Percentiles rank a stretch among this genome's conserved stretches.
These are phyloP conservation scores for Daedaleopsis sinensis DNA, from an alignment of 768 basidiomycete genomes.

Conservation along the genomic window DNA sequence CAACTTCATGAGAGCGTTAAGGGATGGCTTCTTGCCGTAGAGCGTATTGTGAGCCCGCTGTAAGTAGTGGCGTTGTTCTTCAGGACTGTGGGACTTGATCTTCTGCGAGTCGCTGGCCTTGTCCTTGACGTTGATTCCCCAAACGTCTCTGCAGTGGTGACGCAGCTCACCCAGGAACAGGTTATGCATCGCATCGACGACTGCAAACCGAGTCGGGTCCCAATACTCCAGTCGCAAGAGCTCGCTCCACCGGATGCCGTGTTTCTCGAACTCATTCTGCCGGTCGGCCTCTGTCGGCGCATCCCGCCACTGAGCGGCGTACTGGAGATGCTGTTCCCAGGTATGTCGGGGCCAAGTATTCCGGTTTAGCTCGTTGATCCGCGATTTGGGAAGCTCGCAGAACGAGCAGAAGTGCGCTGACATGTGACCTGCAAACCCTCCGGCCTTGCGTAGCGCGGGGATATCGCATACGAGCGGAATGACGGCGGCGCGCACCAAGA, in stretches of 20 bases:
- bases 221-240: slow-evolving; percentile 43
- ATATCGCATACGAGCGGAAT: slow-evolving; percentile 41
- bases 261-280: slow-evolving; percentile 9
- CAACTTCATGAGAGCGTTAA: no score
- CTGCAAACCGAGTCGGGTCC: slow-evolving; percentile 34
- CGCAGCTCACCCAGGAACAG: slow-evolving; percentile 38
- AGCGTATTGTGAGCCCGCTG: no score
- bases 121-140: slow-evolving; percentile 5
- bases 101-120: no score
- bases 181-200: slow-evolving; percentile 47
- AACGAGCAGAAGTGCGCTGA: slow-evolving; percentile 33
- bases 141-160: slow-evolving; percentile 32
- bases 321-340: slow-evolving; percentile 24
- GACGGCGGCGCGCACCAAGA: slow-evolving; percentile 32
- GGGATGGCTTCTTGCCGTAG: no score
- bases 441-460: slow-evolving; percentile 35
- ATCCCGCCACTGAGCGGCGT: no score
- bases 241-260: slow-evolving; percentile 27
- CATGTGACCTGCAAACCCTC: slow-evolving; percentile 29
- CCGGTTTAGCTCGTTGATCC: slow-evolving; percentile 33
- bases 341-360: slow-evolving; percentile 26
- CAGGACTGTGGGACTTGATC: not conserved
- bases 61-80: not conserved
- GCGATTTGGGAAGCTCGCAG: slow-evolving; percentile 25
- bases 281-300: no score